A percentile compares a stretch with the other conserved stretches of the same genome.
These are phyloP conservation scores for Scedosporium minutisporum DNA, from an alignment of 2,329 filamentous ascomycete genomes.

Conservation along the genomic window DNA sequence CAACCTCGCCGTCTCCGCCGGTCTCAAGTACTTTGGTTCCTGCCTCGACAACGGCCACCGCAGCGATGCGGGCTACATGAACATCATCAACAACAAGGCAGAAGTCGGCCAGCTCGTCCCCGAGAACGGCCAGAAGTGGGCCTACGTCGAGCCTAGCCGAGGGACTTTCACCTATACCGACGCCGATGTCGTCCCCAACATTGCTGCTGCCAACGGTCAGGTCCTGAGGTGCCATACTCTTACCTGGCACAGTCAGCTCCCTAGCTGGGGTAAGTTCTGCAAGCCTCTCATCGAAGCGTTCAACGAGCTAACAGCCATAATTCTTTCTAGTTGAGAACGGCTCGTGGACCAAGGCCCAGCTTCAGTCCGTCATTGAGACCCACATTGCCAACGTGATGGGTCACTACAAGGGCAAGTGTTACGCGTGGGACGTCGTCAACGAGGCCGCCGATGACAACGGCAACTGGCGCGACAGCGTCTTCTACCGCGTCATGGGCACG, in stretches of 20 bases:
- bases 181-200: constrained; percentile 51
- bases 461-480: constrained; percentile 48
- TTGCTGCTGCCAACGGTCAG: constrained; percentile 44
- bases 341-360: constrained; percentile 23
- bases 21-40: constrained; percentile 11
- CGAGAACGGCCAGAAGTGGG: constrained; percentile 66
- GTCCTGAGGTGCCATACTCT: constrained; percentile 56
- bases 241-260: constrained; percentile 53
- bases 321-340: background rate
- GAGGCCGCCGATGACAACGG: constrained; percentile 56
- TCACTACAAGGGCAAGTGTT: constrained; percentile 54
- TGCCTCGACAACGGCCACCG: constrained; percentile 27
- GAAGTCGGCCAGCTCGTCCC: constrained; percentile 56
- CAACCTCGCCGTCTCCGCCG: constrained; percentile 4
- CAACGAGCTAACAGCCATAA: background rate
- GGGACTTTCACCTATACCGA: constrained; percentile 45
- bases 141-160: constrained; percentile 37
- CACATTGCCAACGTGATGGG: constrained; percentile 50
- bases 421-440: constrained; percentile 55
- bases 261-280: constrained; percentile 44
- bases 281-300: constrained; percentile 25
- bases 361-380: constrained; percentile 47
- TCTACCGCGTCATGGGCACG: constrained; percentile 59
- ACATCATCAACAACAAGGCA: constrained; percentile 28
- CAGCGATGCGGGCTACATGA: constrained; percentile 28